These are phyloP conservation scores for Aspergillus sp. DNA, from an alignment of 2,329 filamentous ascomycete species.

Conservation along the genomic window DNA sequence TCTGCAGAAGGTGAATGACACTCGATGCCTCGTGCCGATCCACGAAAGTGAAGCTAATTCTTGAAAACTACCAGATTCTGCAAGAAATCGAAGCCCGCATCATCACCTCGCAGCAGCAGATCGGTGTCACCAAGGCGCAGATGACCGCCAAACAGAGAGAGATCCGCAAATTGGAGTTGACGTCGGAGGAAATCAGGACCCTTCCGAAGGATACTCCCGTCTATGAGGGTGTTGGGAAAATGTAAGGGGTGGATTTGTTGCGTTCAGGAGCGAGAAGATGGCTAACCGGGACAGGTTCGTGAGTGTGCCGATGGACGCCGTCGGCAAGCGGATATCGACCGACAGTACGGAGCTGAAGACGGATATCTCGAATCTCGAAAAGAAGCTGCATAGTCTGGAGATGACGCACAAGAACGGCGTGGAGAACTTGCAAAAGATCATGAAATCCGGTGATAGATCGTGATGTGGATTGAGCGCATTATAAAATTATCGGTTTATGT, in stretches of 20 bases:
- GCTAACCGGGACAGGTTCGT: constrained; percentile 68
- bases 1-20: constrained; percentile 72
- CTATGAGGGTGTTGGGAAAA: constrained; percentile 96
- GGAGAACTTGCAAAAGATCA: constrained; percentile 84
- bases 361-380: constrained; percentile 77
- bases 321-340: constrained; percentile 71
- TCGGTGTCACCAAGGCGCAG: constrained; percentile 79
- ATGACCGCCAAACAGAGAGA: constrained; percentile 84
- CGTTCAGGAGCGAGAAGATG: not conserved
- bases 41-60: not conserved
- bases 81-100: constrained; percentile 94
- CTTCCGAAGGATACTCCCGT: constrained; percentile 73
- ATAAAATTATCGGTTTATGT: not conserved
- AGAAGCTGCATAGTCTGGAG: constrained; percentile 89
- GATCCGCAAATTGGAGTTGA: constrained; percentile 82
- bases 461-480: constrained; percentile 9
- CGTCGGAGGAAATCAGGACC: constrained; percentile 74
- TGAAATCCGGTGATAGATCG: constrained; percentile 54
- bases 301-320: constrained; percentile 65
- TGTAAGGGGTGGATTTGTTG: constrained; percentile 57
- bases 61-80: constrained; percentile 60
- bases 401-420: constrained; percentile 93
- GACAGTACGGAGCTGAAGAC: constrained; percentile 73
- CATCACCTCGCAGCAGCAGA: constrained; percentile 84
- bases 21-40: no score